Base-by-base conservation (phyloP, 768 basidiomycete species). In the Mycena haematopus region DNA sequence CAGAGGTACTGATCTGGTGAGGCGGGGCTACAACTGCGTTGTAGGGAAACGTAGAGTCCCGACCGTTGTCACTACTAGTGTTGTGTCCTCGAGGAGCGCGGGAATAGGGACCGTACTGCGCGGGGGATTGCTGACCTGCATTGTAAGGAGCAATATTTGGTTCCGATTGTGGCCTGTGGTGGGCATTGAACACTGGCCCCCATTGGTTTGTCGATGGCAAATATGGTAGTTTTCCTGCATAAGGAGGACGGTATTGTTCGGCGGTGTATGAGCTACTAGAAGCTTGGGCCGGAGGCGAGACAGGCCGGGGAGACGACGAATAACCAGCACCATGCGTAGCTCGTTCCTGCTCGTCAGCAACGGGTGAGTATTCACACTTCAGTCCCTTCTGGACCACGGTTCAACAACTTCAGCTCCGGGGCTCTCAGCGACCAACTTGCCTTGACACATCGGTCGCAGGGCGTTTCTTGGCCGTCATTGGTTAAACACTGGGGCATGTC, bases 351-450 rank as follows among this genome's bases (percentile, higher is more conserved):
- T 44, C 42, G 3, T 45, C 54, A 8, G 27, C 42, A 21, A 56
- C 44, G 4, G 54, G 44, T n/a, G 27, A 3, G n/a, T 56, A 56
- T 56, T 36, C 27, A 15, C 56, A 56, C 14, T 22, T 7, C 6
- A 56, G 56, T 24, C 56, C 56, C 33, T 46, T 56, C 33, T 42
- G 29, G 29, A 31, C 31, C 6, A 56, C 45, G 31, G 29, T 31
- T 31, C 6, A 31, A 31, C 4, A 31, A 31, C 4, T 31, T 31
- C 9, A 31, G 29, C 4, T 9, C 29, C 9, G 29, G 4, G 29
- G 29, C 9, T 31, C 29, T 31, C 29, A 31, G 9, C 6, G 29
- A 9, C 9, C 29, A 31, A 31, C 29, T 31, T 31, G 29, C 29
- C 29, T 31, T 31, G 29, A 31, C 29, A 31, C 56, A 56, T 19